Base-by-base conservation (phyloP, 345 rosid species). In the Citrus cavaleriei region DNA sequence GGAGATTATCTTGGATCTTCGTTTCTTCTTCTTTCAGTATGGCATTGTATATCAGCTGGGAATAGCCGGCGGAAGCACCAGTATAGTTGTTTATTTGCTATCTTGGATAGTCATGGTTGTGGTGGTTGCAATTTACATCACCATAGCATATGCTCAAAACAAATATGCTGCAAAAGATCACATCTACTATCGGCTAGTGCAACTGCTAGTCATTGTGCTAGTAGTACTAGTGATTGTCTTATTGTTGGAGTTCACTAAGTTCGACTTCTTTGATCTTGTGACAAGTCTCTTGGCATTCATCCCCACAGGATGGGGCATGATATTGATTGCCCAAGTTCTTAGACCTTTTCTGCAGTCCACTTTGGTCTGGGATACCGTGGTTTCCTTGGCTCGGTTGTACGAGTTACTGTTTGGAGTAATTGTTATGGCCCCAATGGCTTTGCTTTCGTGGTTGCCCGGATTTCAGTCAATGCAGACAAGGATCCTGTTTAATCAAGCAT, bases 301-400 rank as follows among this genome's bases (percentile, higher is more conserved):
- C 74, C 97, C 97, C 28, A 94, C 97, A 4, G 98, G 98, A 40
- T 94, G 98, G 98, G 98, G 97, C 76, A 76, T 92, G 35, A 82
- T 94, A 77, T 86, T 84, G 77, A 94, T 94, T 51, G 95, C 97
- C 46, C 93, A 83, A 71, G 95, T 88, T 25, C 85, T 84, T 55
- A 85, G 89, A 67, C 83, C 87, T 28, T 35, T 79, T 70, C 82
- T 94, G 79, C 81, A 83, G 82, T 78, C 81, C 67, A 85, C 85
- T 54, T 70, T 88, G 30, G 83, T 89, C 58, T 94, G 98, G 98
- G 90, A 89, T 24, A 92, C 92, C 5, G 90, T 92, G 34, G 91
- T 92, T 75, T 89, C 97, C 19, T 87, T 92, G 85, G 95, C 97
- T 64, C 94, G 98, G 79, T 18, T 92, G 32, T 94, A 94, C 7